Base-by-base conservation (phyloP, 2,329 filamentous ascomycete species). In the Calonectria pauciramosa region DNA sequence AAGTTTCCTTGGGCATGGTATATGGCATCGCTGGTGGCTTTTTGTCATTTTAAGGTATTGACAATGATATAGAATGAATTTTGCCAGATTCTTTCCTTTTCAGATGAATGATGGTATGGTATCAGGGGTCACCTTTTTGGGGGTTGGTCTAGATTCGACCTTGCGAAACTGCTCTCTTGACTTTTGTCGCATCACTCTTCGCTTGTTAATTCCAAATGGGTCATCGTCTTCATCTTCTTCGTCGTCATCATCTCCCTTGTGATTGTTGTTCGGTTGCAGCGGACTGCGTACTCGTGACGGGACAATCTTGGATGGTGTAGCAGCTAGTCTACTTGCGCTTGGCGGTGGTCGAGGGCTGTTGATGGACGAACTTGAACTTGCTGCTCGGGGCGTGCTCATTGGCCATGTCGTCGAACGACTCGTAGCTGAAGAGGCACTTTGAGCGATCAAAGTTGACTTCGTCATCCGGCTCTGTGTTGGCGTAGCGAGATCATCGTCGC, bases 41-140 rank as follows among this genome's bases (percentile, higher is more conserved):
- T 49, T 52, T 20, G 41, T 54, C 30, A 67, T 52, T 52, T 30
- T 14, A 20, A 47, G 23, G 16, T 64, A 36, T 64, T 30, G 36
- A 26, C 16, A 26, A 44, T 26, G 60, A 44, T 20, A 47, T 30
- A 36, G 26, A 64, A n/a, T 60, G 23, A 23, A 47, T 14, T 34
- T 34, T 34, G 14, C n/a, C 20, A 38, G 38, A 16, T 49, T 30
- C 41, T 20, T 44, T 32, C 30, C 30, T 32, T 32, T 32, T 84
- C 75, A 86, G 74, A 85, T 76, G 73, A 86, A 86, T 6, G 83
- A 82, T 7, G 85, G 85, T 73, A 86, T 86, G n/a, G 80, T 80
- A 52, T 84, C 82, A n/a, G 79, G 77, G 8, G 78, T 72, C 10
- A 75, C 63, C 20, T 78, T 81, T 9, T 72, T 81, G 14, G 73